Base-by-base conservation (phyloP, 768 basidiomycete species). In the Boletus sensibilis region DNA sequence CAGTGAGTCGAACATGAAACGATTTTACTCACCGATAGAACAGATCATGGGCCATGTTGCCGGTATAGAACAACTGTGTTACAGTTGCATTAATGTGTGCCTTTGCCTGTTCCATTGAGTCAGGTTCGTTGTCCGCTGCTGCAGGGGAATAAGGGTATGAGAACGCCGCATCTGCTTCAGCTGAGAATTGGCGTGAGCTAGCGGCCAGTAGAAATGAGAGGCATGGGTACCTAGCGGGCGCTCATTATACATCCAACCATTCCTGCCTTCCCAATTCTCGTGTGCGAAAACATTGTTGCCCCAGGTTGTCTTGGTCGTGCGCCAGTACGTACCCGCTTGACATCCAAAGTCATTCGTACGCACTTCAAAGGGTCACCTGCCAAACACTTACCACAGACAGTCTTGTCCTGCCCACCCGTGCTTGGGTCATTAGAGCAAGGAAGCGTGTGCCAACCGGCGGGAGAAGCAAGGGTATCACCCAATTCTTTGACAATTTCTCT, bases 211-310 rank as follows among this genome's bases (percentile, higher is more conserved):
- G 31, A 31, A 25, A 40, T 5, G 20, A 34, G 29, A 13, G 2
- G 3, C 1, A 47, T 25, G 0, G 3, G 2, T 50, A 59, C 70
- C 90, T 54, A 85, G 80, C 0, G 96, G 94, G 51, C 96, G 90
- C 67, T 85, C 85, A 74, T 97, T 97, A 65, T 77, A 55, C 21
- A 86, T 68, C 78, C 79, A 94, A 3, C 62, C 51, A 62, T 85
- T 86, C 65, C 74, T 78, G 35, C 92, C 92, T 51, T 86, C 83
- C 86, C 89, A 92, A 71, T 95, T 92, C 82, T 98, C 96, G 62
- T 98, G 96, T 1, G 94, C 91, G 63, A 94, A 93, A 56, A 93
- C 88, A 60, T 94, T 94, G 77, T 94, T 93, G 52, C 91, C 92
- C 80, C 83, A 88, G 0, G 93, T 97, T 1, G 87, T 91, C 20